These are phyloP conservation scores for Oryza punctata DNA, from an alignment of 176 grass and related monocot species.

Conservation along the genomic window DNA sequence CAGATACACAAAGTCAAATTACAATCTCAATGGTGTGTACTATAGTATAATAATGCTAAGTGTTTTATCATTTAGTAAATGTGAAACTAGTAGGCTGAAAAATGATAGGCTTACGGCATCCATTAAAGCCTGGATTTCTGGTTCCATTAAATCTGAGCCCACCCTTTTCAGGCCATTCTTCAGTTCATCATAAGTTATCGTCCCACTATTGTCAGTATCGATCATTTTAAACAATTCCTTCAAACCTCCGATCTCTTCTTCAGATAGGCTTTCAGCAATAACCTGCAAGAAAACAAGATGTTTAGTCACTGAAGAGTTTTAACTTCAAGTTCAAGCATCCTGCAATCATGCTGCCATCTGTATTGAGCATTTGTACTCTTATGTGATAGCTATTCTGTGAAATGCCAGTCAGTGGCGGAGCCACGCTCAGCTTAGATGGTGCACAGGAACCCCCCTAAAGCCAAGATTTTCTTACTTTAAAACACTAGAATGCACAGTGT, in stretches of 20 bases:
- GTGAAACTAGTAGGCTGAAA: background rate
- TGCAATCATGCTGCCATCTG: slow-evolving; percentile 6
- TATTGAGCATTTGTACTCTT: slow-evolving; percentile 25
- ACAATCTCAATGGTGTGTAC: slow-evolving; percentile 10
- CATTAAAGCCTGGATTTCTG: slow-evolving; percentile 92
- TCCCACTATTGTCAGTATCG: slow-evolving; percentile 93
- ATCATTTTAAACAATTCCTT: slow-evolving; percentile 99
- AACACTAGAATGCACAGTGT: no score
- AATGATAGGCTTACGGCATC: slow-evolving; percentile 64
- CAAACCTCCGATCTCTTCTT: slow-evolving; percentile 95
- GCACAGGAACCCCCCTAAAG: no score
- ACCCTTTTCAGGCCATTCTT: slow-evolving; percentile 86
- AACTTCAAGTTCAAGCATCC: slow-evolving; percentile 14
- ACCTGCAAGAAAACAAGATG: slow-evolving; percentile 53
- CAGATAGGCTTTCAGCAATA: slow-evolving; percentile 93
- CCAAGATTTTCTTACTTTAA: no score
- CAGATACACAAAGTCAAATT: slow-evolving; percentile 14
- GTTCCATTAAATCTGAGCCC: slow-evolving; percentile 92
- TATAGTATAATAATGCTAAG: background rate
- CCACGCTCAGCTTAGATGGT: no score
- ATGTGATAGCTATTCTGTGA: background rate
- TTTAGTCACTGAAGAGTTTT: slow-evolving; percentile 13
- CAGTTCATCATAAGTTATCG: slow-evolving; percentile 94
- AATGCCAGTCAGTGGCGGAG: background rate
- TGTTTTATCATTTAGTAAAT: background rate